phyloP scores from a whole-genome alignment of 345 rosid genomes.

The Carallia pectinifolia region DNA sequence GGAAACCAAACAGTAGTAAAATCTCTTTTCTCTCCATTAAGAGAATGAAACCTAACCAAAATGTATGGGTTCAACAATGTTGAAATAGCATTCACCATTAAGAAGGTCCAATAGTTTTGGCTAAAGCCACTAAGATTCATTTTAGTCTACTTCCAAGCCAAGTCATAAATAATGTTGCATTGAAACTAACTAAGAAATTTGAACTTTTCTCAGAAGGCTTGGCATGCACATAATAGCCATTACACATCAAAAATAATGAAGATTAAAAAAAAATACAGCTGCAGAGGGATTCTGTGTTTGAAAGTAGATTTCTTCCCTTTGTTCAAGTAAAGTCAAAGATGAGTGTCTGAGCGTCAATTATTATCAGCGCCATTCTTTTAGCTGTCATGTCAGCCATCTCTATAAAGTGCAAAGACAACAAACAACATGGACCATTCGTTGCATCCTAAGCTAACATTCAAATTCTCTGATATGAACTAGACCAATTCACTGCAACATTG shows the following conservation, averaged over 20 bases:
- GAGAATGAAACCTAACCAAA: too few species aligned
- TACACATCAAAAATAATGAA: background rate
- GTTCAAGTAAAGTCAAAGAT: background rate
- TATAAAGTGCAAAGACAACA: conserved; percentile 35
- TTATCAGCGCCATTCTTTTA: conserved; percentile 94
- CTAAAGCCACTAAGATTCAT: conserved; percentile 1
- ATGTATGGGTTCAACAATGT: too few species aligned
- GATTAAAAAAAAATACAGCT: background rate
- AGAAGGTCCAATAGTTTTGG: background rate
- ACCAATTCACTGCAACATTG: background rate
- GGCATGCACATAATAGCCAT: background rate
- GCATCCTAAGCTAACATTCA: too few species aligned
- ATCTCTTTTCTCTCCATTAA: too few species aligned
- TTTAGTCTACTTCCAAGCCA: background rate
- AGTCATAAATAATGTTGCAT: background rate
- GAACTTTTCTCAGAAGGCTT: too few species aligned
- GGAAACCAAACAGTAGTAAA: too few species aligned
- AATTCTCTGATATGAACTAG: too few species aligned
- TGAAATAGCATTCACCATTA: too few species aligned
- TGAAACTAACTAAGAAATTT: conserved; percentile 11
- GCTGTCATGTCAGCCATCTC: conserved; percentile 98
- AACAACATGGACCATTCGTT: background rate
- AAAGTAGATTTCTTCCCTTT: background rate
- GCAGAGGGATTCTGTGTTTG: background rate
- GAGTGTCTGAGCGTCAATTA: conserved; percentile 9